phyloP scores from a whole-genome alignment of 2,329 filamentous ascomycete species.

The Mycosphaerella arachidis region DNA sequence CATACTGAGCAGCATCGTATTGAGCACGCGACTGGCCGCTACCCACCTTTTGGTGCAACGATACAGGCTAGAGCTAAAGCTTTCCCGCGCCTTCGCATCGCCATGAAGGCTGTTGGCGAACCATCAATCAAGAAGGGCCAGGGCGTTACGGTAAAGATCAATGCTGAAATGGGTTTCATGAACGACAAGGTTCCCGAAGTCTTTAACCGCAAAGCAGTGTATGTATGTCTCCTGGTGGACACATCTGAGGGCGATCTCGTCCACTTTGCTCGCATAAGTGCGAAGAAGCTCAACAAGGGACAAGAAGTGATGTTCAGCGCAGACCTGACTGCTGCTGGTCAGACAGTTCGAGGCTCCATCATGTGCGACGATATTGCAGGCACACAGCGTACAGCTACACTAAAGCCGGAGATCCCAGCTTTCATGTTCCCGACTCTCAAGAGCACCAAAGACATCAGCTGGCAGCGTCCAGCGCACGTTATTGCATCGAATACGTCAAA shows the following conservation, averaged over 20 bases:
- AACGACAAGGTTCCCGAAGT: conserved; percentile 59
- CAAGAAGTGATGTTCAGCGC: conserved; percentile 59
- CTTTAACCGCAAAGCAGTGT: conserved; percentile 63
- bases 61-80: conserved; percentile 59
- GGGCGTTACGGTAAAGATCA: conserved; percentile 57
- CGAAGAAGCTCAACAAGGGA: conserved; percentile 59
- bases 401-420: conserved; percentile 48
- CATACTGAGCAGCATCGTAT: conserved; percentile 65
- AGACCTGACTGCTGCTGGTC: conserved; percentile 50
- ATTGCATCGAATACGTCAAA: conserved; percentile 26
- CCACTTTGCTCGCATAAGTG: conserved; percentile 63
- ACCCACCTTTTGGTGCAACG: conserved; percentile 76
- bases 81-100: conserved; percentile 66
- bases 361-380: conserved; percentile 80
- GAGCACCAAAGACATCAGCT: conserved; percentile 13
- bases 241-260: conserved; percentile 63
- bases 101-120: conserved; percentile 48
- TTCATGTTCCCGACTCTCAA: conserved; percentile 40
- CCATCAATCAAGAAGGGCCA: conserved; percentile 37
- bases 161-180: conserved; percentile 63
- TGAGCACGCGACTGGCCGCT: conserved; percentile 70
- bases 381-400: conserved; percentile 50
- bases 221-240: conserved; percentile 70
- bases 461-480: conserved; percentile 4
- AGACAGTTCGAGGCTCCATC: conserved; percentile 62